phyloP scores from a whole-genome alignment of 2,329 filamentous ascomycete species.

The Fusarium coffeatum region DNA sequence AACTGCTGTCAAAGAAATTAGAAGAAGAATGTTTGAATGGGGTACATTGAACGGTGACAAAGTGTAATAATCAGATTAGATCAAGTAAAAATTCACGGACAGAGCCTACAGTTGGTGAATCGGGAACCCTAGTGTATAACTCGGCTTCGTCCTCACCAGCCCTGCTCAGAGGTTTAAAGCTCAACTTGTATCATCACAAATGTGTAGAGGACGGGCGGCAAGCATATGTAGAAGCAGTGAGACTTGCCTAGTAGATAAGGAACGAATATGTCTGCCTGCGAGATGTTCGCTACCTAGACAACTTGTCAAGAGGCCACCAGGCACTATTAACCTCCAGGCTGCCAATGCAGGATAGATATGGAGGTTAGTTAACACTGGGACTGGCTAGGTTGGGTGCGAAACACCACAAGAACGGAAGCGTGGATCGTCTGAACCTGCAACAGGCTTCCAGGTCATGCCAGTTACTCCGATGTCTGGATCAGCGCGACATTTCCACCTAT shows the following conservation, averaged over 20 bases:
- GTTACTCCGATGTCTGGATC: conserved; percentile 15
- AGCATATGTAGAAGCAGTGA: not conserved
- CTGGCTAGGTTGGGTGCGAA: not conserved
- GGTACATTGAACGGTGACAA: conserved; percentile 27
- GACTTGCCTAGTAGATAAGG: conserved; percentile 24
- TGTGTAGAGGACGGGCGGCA: not conserved
- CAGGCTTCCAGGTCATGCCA: conserved; percentile 35
- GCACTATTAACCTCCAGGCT: not conserved
- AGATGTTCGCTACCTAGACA: not conserved
- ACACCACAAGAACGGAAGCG: conserved; percentile 12
- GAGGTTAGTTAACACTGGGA: conserved; percentile 4
- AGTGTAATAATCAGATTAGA: conserved; percentile 68
- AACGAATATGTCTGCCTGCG: conserved; percentile 1
- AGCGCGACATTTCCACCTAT: conserved; percentile 16
- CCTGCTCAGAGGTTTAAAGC: conserved; percentile 52
- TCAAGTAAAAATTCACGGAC: conserved; percentile 66
- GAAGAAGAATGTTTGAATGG: conserved; percentile 46
- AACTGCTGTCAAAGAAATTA: conserved; percentile 54
- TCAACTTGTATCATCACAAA: conserved; percentile 57
- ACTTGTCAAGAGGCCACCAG: not conserved
- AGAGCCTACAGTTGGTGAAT: conserved; percentile 42
- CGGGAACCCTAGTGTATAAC: conserved; percentile 60
- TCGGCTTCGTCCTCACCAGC: conserved; percentile 62
- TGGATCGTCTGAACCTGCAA: conserved; percentile 22
- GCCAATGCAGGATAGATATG: not conserved